Evolutionary conservation across 2,329 filamentous ascomycete species (phyloP).

Genomic region (Pestalotiopsis sp.): DNA sequence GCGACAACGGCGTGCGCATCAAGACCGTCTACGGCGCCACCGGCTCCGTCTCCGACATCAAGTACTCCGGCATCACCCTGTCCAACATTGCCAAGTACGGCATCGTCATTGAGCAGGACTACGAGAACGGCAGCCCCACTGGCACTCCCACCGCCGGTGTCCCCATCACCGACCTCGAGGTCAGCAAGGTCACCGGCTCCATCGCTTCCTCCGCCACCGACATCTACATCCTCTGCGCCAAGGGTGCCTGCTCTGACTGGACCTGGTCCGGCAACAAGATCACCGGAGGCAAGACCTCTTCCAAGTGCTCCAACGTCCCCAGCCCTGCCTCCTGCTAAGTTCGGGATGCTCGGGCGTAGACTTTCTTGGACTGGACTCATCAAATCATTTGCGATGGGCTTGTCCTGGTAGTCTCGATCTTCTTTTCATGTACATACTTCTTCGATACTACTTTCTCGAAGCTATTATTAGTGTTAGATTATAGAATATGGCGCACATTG

Average conservation of each 20-base stretch:
- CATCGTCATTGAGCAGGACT: conserved; percentile 63
- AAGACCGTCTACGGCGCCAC: conserved; percentile 57
- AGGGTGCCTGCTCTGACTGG: conserved; percentile 38
- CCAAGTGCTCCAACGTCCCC: conserved; percentile 61
- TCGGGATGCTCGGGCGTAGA: background rate
- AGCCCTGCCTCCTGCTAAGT: conserved; percentile 25
- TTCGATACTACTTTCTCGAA: background rate
- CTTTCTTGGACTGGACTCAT: background rate
- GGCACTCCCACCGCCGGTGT: conserved; percentile 49
- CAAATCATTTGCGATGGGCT: background rate
- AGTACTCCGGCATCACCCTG: conserved; percentile 55
- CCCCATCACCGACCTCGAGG: conserved; percentile 43
- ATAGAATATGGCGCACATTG: background rate
- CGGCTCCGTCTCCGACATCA: conserved; percentile 54
- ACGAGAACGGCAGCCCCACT: conserved; percentile 41
- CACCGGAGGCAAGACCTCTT: conserved; percentile 45
- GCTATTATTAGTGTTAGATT: background rate
- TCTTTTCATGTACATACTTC: background rate
- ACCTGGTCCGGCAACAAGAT: conserved; percentile 37
- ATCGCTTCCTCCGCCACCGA: conserved; percentile 29
- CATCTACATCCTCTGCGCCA: conserved; percentile 41
- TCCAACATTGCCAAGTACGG: conserved; percentile 54
- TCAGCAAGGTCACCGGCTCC: conserved; percentile 44
- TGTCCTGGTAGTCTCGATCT: background rate
- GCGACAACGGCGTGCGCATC: conserved; percentile 59